Conservation (phyloP, 176 grass and related monocot species). For the Hyparrhenia diplandra region DNA sequence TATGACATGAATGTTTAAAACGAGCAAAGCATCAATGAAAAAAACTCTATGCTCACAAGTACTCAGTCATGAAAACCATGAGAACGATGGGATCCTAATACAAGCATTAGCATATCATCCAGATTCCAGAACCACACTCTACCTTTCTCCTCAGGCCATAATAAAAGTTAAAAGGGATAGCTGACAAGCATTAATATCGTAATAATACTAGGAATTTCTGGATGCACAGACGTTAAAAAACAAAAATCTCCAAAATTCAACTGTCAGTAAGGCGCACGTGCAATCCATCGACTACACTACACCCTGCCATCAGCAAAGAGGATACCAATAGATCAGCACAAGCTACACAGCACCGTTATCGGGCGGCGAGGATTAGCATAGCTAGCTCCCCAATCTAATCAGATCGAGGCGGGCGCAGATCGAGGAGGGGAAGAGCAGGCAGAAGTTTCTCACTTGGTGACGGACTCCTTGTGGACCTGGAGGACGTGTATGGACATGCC, state of each 20-base stretch:
- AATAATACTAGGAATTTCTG: neutral
- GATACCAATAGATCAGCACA: neutral
- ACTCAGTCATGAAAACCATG: neutral
- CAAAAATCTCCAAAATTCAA: neutral
- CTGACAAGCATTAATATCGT: neutral
- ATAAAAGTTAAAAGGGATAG: neutral
- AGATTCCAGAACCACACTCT: neutral
- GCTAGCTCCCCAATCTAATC: constrained; percentile 4
- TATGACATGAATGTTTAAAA: neutral
- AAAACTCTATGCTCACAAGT: neutral
- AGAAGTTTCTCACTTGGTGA: constrained; percentile 57
- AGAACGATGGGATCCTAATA: neutral
- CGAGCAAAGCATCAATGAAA: neutral
- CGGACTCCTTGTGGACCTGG: constrained; percentile 98
- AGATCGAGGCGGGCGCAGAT: no score
- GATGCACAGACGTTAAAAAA: neutral
- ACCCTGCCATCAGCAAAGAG: neutral
- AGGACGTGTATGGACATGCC: constrained; percentile 99
- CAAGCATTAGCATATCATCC: neutral
- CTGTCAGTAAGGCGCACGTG: neutral
- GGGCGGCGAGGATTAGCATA: neutral
- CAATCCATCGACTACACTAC: neutral
- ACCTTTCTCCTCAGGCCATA: neutral
- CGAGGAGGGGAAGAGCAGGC: neutral
- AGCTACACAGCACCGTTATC: neutral